Base-by-base conservation (phyloP, 2,329 filamentous ascomycete genomes). In the Aspergillus intermedius region DNA sequence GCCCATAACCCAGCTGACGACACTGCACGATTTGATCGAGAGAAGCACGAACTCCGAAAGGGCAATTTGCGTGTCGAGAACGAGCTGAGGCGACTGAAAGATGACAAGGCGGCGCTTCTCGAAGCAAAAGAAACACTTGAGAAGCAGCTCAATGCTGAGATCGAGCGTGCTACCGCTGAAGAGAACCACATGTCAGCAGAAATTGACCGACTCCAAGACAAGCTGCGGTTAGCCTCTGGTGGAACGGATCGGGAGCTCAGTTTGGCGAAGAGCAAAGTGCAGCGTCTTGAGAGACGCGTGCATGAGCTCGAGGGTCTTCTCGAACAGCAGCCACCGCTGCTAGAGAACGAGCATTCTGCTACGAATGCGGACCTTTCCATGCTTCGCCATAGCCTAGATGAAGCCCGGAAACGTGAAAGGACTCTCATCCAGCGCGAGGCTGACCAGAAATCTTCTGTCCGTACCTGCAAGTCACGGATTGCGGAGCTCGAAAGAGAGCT, bases 21-120 rank as follows among this genome's bases (percentile, higher is more conserved):
- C 49, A 80, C 77, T 1, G 77, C 81, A 56, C 78, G 77, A 10
- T 64, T 86, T 42, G 84, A 88, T 55, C 80, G 83, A 52, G 86
- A 88, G 60, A 82, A 84, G 54, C 70, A 85, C 42, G 83, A 88
- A 47, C 72, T 88, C 21, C 81, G 83, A 15, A 81, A 82, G 23
- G 71, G 79, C n/a, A 86, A 84, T 61, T 71, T 82, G 53, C 84
- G 82, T 59, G 75, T 87, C 15, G 85, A 88, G 54, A 77, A 74
- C 51, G 85, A 88, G 58, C 72, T 86, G 13, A 80, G 81, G 39
- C 76, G 82, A 10, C 70, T 87, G 13, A 80, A 75, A 45, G 81
- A 86, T 7, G 84, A 88, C 61, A 84, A 82, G 57, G 75, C 74
- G 48, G 63, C 73, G 1, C 68, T 87, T 34, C 51, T 72, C 10